A percentile compares a stretch with the other conserved stretches of the same genome.
These are phyloP conservation scores for Chalciporus chontae DNA, from an alignment of 768 basidiomycete genomes.

Conservation along the genomic window DNA sequence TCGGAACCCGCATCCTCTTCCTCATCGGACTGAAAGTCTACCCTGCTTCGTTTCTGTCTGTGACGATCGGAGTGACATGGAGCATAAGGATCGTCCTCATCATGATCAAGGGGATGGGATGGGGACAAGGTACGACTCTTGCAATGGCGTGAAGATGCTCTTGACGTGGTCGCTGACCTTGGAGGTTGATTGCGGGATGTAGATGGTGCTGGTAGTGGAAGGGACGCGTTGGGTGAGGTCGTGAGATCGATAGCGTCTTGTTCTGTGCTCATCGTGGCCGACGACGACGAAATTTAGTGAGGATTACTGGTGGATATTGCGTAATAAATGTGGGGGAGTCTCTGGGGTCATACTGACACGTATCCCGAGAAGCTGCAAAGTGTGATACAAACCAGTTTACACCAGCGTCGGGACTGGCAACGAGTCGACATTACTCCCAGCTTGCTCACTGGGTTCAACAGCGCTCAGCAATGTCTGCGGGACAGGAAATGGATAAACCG, in stretches of 20 bases:
- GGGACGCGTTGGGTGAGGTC: neutral
- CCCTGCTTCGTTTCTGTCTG: constrained; percentile 15
- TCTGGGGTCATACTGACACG: constrained; percentile 12
- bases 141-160: neutral
- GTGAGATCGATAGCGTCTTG: constrained; percentile 10
- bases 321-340: constrained; percentile 14
- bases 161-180: constrained; percentile 3
- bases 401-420: neutral
- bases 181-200: constrained; percentile 5
- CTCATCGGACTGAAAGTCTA: constrained; percentile 2
- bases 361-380: neutral
- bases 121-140: neutral
- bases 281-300: constrained; percentile 9
- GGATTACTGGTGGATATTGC: constrained; percentile 8
- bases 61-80: constrained; percentile 4
- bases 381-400: constrained; percentile 16
- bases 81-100: neutral
- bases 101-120: constrained; percentile 1
- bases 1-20: neutral
- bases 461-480: constrained; percentile 10
- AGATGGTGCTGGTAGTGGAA: constrained; percentile 1
- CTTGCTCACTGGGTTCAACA: neutral
- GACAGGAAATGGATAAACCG: constrained; percentile 19
- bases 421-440: neutral
- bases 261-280: constrained; percentile 19